These are phyloP conservation scores for Elsinoe australis DNA, from an alignment of 2,329 filamentous ascomycete genomes.

Conservation along the genomic window DNA sequence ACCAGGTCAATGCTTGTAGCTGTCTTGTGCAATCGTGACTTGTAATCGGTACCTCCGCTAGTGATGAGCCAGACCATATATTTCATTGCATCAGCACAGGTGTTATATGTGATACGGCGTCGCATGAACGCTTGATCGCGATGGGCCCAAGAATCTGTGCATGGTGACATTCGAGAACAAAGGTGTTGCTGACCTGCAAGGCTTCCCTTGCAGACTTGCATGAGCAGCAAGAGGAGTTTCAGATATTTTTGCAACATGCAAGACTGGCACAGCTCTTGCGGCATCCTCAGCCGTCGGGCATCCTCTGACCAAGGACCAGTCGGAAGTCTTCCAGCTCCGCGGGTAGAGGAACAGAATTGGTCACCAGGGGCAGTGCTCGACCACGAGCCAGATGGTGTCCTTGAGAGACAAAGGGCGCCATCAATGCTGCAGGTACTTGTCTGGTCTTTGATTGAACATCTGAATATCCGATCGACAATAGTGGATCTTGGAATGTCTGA, in stretches of 20 bases:
- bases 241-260: no score
- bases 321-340: background rate
- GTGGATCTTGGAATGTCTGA: background rate
- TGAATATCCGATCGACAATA: slow-evolving; percentile 7
- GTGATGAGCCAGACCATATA: no score
- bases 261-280: background rate
- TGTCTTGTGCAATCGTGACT: no score
- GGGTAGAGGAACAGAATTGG: background rate
- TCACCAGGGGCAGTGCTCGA: background rate
- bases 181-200: background rate
- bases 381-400: slow-evolving; percentile 2
- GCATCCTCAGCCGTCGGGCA: background rate
- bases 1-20: no score
- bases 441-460: background rate
- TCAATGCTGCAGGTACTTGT: background rate
- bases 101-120: no score
- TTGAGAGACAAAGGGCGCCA: background rate
- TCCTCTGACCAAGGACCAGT: background rate
- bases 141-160: background rate
- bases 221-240: no score
- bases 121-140: no score
- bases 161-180: background rate
- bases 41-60: no score
- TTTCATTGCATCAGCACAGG: no score
- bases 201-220: background rate